Conservation (phyloP, 2,329 filamentous ascomycete species). For the Pseudocercospora pini-densiflorae region DNA sequence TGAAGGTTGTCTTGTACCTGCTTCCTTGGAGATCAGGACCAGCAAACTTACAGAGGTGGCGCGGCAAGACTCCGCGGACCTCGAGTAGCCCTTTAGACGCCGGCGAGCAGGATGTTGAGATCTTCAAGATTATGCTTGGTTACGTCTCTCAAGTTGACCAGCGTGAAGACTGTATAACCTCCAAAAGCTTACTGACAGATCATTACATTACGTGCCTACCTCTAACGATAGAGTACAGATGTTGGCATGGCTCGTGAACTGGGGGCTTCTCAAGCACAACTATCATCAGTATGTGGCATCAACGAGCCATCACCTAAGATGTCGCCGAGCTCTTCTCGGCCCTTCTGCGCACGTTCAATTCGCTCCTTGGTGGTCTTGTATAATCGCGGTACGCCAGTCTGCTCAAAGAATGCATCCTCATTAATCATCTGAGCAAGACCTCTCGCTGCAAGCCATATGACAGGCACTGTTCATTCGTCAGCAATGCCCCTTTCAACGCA, state of each 20-base stretch:
- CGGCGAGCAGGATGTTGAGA: not conserved
- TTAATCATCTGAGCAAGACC: conserved; percentile 47
- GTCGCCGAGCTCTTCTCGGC: conserved; percentile 26
- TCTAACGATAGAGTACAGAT: too few relatives aligned
- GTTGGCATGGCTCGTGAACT: too few relatives aligned
- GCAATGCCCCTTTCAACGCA: too few relatives aligned
- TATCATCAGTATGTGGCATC: not conserved
- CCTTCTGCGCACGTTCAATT: conserved; percentile 22
- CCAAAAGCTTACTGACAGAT: too few relatives aligned
- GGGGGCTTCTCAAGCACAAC: too few relatives aligned
- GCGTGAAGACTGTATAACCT: too few relatives aligned
- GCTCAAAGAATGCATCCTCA: conserved; percentile 16
- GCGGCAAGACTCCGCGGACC: not conserved
- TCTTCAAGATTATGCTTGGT: not conserved
- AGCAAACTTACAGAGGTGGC: not conserved
- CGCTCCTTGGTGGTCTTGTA: conserved; percentile 28
- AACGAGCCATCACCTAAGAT: conserved; percentile 22
- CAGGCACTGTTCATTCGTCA: conserved; percentile 40
- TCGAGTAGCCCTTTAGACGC: not conserved
- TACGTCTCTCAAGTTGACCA: too few relatives aligned
- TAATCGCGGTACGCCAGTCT: conserved; percentile 21
- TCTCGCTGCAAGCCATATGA: conserved; percentile 49
- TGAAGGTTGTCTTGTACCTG: not conserved
- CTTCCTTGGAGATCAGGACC: not conserved
- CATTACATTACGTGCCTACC: too few relatives aligned